Conservation (phyloP, 257 asterid genomes). For the Nyctanthes arbortristis region DNA sequence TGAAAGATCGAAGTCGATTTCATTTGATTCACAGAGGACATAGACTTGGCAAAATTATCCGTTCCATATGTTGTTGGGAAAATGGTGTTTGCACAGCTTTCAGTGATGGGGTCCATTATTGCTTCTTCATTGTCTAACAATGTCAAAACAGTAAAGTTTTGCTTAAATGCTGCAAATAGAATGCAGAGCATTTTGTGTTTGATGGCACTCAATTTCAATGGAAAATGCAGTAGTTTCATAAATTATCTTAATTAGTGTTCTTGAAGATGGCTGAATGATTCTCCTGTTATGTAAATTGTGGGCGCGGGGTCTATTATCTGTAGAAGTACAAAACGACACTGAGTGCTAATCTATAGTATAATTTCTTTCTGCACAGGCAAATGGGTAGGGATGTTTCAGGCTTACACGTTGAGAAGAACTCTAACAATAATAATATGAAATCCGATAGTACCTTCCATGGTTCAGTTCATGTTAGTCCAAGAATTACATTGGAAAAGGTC, state of each 20-base stretch:
- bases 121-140: background rate
- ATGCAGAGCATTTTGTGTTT: background rate
- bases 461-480: conserved; percentile 13
- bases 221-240: background rate
- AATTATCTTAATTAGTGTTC: background rate
- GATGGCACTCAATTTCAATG: background rate
- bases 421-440: conserved; percentile 15
- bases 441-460: conserved; percentile 12
- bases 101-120: background rate
- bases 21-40: background rate
- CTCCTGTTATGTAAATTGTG: too few species aligned
- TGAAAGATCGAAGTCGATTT: background rate
- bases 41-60: background rate
- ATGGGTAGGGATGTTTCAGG: conserved; percentile 40
- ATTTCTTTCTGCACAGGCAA: conserved; percentile 17
- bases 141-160: background rate
- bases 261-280: background rate
- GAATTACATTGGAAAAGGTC: conserved; percentile 22
- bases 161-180: background rate
- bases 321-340: background rate
- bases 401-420: conserved; percentile 22
- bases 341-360: background rate
- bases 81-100: background rate
- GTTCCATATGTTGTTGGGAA: background rate
- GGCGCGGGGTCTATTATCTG: background rate